Evolutionary conservation across 177 flowering plant species (phyloP), one percentile per base, ranked within the genome.

Genomic region (Vitis hybrid): DNA sequence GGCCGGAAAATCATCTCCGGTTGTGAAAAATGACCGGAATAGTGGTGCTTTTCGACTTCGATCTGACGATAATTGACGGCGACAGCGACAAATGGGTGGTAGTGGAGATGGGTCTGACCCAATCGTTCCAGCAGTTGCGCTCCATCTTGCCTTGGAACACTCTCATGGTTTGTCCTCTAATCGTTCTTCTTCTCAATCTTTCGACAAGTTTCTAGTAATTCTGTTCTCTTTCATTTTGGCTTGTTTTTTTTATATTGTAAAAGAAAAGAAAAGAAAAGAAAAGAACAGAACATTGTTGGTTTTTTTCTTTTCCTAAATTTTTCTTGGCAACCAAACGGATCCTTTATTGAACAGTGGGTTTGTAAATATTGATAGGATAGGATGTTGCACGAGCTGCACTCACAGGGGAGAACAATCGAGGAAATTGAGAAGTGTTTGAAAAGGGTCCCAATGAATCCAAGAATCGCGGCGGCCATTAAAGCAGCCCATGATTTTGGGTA

Each of bases 21-120:
- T 18, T 33, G 51, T 58, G 22, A 50, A 12, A 39, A 58, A 86
- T 85, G 91, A 81, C 81, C 49, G 82, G 80, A 15, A 70, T 77
- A 4, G 81, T 83, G 67, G 88, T 92, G 69, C 77, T 91, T 31
- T 92, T 89, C 76, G 98, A 94, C 76, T 92, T 92, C 51, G 97
- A 94, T 62, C 81, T 85, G 84, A 92, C 97, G 56, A 75, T 92
- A 12, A 87, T 94, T 69, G 92, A 89, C 68, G 89, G 81, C 49
- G 97, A 92, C 72, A 89, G 92, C 68, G 97, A 94, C 78, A 81
- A 78, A 15, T 90, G 93, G 94, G 89, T 94, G 18, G 78, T 94
- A 18, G 82, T 81, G 19, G 80, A 84, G 16, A 79, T 92, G 91
- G 97, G 91, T 26, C 76, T 83, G 7, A 77, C 88, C 62, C 71